phyloP scores from a whole-genome alignment of 345 rosid species.

The Fremontodendron californicum region DNA sequence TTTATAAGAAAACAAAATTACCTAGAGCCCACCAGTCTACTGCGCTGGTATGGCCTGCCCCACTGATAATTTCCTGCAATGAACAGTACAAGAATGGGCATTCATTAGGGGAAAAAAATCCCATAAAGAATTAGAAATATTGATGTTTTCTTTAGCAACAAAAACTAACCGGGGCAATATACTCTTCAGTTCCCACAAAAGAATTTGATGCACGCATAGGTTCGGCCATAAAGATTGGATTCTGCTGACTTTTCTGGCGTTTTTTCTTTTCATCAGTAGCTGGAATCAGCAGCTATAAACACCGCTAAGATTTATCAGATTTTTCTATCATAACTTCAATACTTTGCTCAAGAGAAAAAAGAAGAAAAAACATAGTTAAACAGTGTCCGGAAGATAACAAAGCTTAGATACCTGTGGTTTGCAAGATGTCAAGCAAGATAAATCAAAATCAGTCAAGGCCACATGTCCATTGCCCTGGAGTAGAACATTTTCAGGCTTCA shows the following conservation, averaged over 20 bases:
- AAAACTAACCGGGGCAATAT: constrained; percentile 83
- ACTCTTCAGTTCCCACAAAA: constrained; percentile 97
- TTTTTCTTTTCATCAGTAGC: constrained; percentile 55
- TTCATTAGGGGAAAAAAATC: background rate
- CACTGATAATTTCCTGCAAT: constrained; percentile 80
- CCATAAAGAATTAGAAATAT: background rate
- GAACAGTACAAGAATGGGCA: background rate
- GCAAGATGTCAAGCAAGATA: constrained; percentile 92
- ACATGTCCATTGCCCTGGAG: constrained; percentile 78
- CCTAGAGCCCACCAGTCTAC: constrained; percentile 99
- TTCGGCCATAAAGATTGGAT: constrained; percentile 87
- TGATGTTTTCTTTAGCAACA: background rate
- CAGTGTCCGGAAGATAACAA: background rate
- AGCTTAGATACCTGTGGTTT: constrained; percentile 66
- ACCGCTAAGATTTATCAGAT: background rate
- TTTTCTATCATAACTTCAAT: background rate
- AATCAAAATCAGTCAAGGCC: constrained; percentile 81
- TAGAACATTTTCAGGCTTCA: constrained; percentile 86
- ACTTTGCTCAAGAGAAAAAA: background rate
- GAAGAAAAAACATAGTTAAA: background rate
- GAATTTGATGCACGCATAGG: constrained; percentile 97
- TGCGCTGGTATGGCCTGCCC: constrained; percentile 91
- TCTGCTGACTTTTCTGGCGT: constrained; percentile 42
- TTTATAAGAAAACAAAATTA: constrained; percentile 21
- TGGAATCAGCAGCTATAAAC: constrained; percentile 65